Evolutionary conservation across 768 basidiomycete species (phyloP).

Genomic region (Vararia minispora): DNA sequence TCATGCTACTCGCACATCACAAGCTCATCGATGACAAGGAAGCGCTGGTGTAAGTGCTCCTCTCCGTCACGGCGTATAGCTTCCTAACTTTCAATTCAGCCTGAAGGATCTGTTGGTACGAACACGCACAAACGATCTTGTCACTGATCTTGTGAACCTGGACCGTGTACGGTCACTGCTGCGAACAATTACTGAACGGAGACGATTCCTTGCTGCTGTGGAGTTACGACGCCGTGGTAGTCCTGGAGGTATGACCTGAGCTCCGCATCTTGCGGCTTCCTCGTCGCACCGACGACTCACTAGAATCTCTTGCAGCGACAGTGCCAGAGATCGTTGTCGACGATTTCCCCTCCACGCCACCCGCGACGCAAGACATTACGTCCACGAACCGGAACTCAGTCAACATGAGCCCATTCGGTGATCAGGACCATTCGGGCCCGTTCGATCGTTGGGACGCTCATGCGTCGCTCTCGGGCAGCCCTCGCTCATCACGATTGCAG

Average conservation of each 20-base stretch:
- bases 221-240: conserved; percentile 31
- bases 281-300: neutral
- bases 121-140: conserved; percentile 66
- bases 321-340: conserved; percentile 69
- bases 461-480: conserved; percentile 34
- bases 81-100: conserved; percentile 27
- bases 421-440: conserved; percentile 27
- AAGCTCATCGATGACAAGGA: conserved; percentile 85
- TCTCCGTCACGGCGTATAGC: neutral
- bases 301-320: conserved; percentile 24
- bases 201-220: conserved; percentile 47
- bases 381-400: conserved; percentile 19
- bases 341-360: conserved; percentile 40
- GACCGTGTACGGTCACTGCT: conserved; percentile 77
- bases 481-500: conserved; percentile 35
- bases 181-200: conserved; percentile 61
- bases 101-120: conserved; percentile 72
- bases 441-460: conserved; percentile 25
- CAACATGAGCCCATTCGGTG: conserved; percentile 10
- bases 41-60: conserved; percentile 64
- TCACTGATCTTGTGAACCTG: conserved; percentile 74
- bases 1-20: conserved; percentile 80
- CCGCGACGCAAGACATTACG: conserved; percentile 45
- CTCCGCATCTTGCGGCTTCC: conserved; percentile 14
- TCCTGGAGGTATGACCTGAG: too few species aligned